A percentile compares a stretch with the other conserved stretches of the same genome.
These are phyloP conservation scores for Paraconiothyrium brasiliense DNA, from an alignment of 2,329 filamentous ascomycete species.

Conservation along the genomic window DNA sequence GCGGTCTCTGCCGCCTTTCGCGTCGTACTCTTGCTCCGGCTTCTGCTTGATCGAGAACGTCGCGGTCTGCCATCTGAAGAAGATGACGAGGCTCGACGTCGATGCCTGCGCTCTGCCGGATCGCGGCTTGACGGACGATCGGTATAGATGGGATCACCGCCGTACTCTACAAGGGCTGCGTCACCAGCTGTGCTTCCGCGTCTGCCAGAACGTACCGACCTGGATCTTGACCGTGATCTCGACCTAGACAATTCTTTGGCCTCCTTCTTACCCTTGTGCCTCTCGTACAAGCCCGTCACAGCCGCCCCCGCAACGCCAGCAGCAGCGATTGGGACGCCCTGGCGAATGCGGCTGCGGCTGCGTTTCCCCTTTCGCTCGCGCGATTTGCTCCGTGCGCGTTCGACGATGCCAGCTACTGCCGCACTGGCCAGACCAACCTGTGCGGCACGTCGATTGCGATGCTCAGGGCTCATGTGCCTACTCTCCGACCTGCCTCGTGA, in stretches of 20 bases:
- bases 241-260: constrained; percentile 57
- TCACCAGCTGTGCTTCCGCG: constrained; percentile 56
- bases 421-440: constrained; percentile 70
- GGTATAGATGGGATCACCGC: constrained; percentile 68
- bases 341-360: constrained; percentile 64
- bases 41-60: constrained; percentile 45
- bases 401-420: constrained; percentile 68
- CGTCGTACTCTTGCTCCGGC: constrained; percentile 58
- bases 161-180: constrained; percentile 70
- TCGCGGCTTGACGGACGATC: constrained; percentile 58
- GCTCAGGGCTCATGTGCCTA: constrained; percentile 53
- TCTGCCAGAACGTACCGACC: constrained; percentile 55
- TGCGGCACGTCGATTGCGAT: constrained; percentile 67
- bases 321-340: constrained; percentile 68
- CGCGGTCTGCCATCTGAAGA: constrained; percentile 52
- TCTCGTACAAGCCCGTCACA: constrained; percentile 69
- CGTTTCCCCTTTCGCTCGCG: constrained; percentile 62
- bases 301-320: constrained; percentile 70
- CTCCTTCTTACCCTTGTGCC: constrained; percentile 68
- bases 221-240: constrained; percentile 55
- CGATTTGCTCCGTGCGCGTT: constrained; percentile 67
- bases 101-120: constrained; percentile 53
- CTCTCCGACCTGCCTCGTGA: constrained; percentile 51
- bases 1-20: constrained; percentile 64
- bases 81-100: constrained; percentile 54